Conservation (phyloP, 495 filamentous ascomycete species). For the Penicillium paxilli region DNA sequence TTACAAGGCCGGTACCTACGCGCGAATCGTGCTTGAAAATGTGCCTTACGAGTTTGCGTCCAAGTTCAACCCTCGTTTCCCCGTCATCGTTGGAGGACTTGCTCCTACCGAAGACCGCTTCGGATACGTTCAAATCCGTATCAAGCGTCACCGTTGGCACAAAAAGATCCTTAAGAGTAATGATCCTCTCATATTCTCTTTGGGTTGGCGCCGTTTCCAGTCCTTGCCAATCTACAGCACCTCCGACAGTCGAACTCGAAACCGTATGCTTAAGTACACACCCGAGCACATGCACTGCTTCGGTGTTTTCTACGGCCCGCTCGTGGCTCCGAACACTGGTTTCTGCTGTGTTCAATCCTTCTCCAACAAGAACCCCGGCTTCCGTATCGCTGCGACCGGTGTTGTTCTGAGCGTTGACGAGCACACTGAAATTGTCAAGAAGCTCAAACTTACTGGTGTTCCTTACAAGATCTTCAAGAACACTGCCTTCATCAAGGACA, state of each 20-base stretch:
- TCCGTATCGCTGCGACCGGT: slow-evolving; percentile 91
- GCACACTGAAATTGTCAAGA: slow-evolving; percentile 95
- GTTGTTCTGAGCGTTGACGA: slow-evolving; percentile 92
- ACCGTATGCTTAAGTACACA: slow-evolving; percentile 97
- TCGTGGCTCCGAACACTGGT: slow-evolving; percentile 92
- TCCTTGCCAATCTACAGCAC: slow-evolving; percentile 90
- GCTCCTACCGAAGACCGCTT: slow-evolving; percentile 91
- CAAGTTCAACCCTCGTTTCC: slow-evolving; percentile 82
- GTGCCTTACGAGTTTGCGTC: slow-evolving; percentile 89
- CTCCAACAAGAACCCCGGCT: slow-evolving; percentile 82
- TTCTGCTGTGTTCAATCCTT: slow-evolving; percentile 94
- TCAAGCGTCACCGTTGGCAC: slow-evolving; percentile 97
- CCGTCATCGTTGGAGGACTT: slow-evolving; percentile 86
- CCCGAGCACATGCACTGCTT: slow-evolving; percentile 99
- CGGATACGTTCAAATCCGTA: slow-evolving; percentile 90
- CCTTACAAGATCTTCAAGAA: slow-evolving; percentile 99
- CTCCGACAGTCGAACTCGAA: slow-evolving; percentile 86
- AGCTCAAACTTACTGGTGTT: slow-evolving; percentile 88
- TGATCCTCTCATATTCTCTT: slow-evolving; percentile 93
- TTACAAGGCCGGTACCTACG: slow-evolving; percentile 90
- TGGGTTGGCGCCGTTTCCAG: slow-evolving; percentile 97
- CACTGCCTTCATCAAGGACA: slow-evolving; percentile 97
- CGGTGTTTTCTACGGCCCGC: slow-evolving; percentile 89
- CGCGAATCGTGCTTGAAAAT: slow-evolving; percentile 80
- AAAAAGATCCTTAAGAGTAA: slow-evolving; percentile 98